Evolutionary conservation across 2,329 filamentous ascomycete species (phyloP).

Genomic region (Xylaria digitata): DNA sequence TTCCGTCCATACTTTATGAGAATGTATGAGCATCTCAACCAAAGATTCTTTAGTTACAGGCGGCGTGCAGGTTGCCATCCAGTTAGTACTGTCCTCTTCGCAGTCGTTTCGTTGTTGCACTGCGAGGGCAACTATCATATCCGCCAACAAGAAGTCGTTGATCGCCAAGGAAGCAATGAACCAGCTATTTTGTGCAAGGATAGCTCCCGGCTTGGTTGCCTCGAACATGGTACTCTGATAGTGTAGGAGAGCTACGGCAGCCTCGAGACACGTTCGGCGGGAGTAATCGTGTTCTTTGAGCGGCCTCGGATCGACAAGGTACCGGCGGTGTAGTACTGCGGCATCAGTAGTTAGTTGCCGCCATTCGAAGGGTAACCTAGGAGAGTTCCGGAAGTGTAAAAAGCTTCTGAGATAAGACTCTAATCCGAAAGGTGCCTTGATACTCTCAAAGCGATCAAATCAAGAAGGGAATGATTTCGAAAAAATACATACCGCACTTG

Average conservation of each 20-base stretch:
- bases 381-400: not conserved
- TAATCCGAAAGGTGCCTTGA: not conserved
- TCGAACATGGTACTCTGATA: slow-evolving; percentile 62
- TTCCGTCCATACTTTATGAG: slow-evolving; percentile 58
- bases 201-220: slow-evolving; percentile 63
- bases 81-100: slow-evolving; percentile 50
- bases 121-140: slow-evolving; percentile 69
- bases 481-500: slow-evolving; percentile 53
- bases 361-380: not conserved
- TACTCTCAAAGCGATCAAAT: not conserved
- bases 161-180: slow-evolving; percentile 68
- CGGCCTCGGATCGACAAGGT: slow-evolving; percentile 58
- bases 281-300: slow-evolving; percentile 64
- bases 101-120: slow-evolving; percentile 57
- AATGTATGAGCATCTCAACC: slow-evolving; percentile 55
- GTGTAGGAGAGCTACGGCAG: slow-evolving; percentile 60
- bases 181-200: slow-evolving; percentile 65
- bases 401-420: not conserved
- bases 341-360: not conserved
- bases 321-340: slow-evolving; percentile 64
- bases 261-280: slow-evolving; percentile 61
- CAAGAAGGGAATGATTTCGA: not conserved
- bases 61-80: slow-evolving; percentile 50
- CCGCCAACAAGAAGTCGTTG: slow-evolving; percentile 71
- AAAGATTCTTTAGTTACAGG: slow-evolving; percentile 55